Evolutionary conservation across 2,329 filamentous ascomycete genomes (phyloP).

Genomic region (Clonostachys byssicola): DNA sequence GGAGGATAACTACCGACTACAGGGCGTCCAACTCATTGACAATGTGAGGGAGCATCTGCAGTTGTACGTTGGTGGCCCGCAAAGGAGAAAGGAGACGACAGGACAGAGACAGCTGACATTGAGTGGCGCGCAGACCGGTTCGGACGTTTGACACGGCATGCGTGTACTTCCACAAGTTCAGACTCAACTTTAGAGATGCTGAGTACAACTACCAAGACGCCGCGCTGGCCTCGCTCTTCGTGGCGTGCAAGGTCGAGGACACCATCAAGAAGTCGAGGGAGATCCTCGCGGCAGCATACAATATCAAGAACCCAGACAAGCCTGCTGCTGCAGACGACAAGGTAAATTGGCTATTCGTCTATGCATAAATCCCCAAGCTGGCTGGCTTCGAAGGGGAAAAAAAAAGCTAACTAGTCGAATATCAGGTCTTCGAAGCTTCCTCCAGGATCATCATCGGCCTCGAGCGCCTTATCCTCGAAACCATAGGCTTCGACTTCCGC

Average conservation of each 20-base stretch:
- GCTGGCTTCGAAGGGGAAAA: not conserved
- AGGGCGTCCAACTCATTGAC: conserved; percentile 87
- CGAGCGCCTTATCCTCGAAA: conserved; percentile 89
- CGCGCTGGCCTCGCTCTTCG: conserved; percentile 81
- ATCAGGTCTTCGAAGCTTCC: conserved; percentile 72
- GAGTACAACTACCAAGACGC: conserved; percentile 88
- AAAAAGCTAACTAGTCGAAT: not conserved
- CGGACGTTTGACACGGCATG: conserved; percentile 90
- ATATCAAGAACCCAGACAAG: conserved; percentile 67
- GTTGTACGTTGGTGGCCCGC: conserved; percentile 35
- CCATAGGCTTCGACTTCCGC: conserved; percentile 89
- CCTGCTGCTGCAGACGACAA: conserved; percentile 77
- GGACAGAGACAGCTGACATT: conserved; percentile 30
- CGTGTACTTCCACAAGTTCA: conserved; percentile 91
- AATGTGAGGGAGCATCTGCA: conserved; percentile 74
- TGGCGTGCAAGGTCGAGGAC: conserved; percentile 96
- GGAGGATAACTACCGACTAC: conserved; percentile 76
- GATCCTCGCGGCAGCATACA: conserved; percentile 86
- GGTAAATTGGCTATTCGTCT: conserved; percentile 36
- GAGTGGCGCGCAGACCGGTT: conserved; percentile 47
- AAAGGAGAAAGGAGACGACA: not conserved
- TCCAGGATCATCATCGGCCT: conserved; percentile 82
- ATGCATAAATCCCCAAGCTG: not conserved
- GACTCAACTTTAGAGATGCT: conserved; percentile 76
- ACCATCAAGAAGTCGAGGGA: conserved; percentile 95